These are phyloP conservation scores for Vigna nakashimae DNA, from an alignment of 306 rosid species.

Conservation along the genomic window DNA sequence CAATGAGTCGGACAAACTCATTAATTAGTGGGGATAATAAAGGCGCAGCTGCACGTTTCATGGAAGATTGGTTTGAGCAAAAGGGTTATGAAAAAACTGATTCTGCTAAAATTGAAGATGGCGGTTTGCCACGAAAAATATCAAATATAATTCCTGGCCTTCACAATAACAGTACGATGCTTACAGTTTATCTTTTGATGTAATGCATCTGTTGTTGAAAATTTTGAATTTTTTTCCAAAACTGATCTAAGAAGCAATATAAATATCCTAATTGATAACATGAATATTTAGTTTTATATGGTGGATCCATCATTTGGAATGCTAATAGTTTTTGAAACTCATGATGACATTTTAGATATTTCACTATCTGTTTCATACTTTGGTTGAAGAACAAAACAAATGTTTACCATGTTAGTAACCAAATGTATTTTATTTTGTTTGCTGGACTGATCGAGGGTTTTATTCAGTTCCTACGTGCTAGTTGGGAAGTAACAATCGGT, in stretches of 20 bases:
- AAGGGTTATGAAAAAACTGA: slow-evolving; percentile 26
- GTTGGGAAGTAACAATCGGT: slow-evolving; percentile 10
- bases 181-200: slow-evolving; percentile 29
- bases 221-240: slow-evolving; percentile 19
- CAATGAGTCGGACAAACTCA: slow-evolving; percentile 88
- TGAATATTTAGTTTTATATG: slow-evolving; percentile 9
- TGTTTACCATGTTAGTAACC: neutral
- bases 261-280: slow-evolving; percentile 7
- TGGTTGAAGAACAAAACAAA: slow-evolving; percentile 6
- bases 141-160: slow-evolving; percentile 56
- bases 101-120: slow-evolving; percentile 42
- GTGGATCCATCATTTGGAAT: slow-evolving; percentile 19
- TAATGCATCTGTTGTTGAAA: slow-evolving; percentile 31
- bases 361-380: slow-evolving; percentile 32
- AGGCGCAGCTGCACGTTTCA: slow-evolving; percentile 93
- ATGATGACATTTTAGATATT: slow-evolving; percentile 7
- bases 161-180: slow-evolving; percentile 53
- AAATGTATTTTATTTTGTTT: neutral
- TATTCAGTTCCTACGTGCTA: slow-evolving; percentile 1
- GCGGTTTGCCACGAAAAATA: slow-evolving; percentile 50
- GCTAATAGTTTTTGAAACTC: slow-evolving; percentile 27
- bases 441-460: neutral
- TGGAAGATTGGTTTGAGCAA: slow-evolving; percentile 96
- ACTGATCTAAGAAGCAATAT: slow-evolving; percentile 16
- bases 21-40: slow-evolving; percentile 95